Evolutionary conservation across 768 basidiomycete species (phyloP), one percentile per base, ranked within the genome.

Genomic region (Termitomyces sp.): DNA sequence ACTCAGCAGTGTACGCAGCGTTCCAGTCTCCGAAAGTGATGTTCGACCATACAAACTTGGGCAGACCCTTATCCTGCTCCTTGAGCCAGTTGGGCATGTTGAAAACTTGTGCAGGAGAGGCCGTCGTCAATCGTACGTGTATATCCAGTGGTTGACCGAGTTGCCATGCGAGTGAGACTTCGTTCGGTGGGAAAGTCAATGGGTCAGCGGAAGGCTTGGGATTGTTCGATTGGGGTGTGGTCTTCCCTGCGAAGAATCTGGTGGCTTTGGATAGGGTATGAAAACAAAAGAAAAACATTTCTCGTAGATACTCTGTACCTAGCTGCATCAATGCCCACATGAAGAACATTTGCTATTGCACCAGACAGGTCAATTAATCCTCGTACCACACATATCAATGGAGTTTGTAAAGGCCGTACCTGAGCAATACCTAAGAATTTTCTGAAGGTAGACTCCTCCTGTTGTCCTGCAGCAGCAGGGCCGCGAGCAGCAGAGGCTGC

Each of bases 1-100:
- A 77, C 47, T 84, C 72, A 55, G 79, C 75, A 6, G 73, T 72
- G 56, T 86, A 70, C 38, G 75, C 67, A 41, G 90, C 85, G 42
- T 77, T 79, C 79, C 82, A 93, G 63, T 90, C 81, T 38, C 91
- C 91, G 55, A 84, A 90, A 0, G 81, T 84, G 45, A 93, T 80
- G 62, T 90, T 84, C 32, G 82, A 71, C 91, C 91, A 93, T 19
- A 84, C 75, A 58, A 91, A 85, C 57, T 77, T 76, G 6, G 89
- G 89, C 37, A 92, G 70, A 24, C 65, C 69, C 54, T 74, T 77
- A 44, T 78, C 79, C 37, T 72, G 70, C 48, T 80, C 71, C 51
- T 75, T 73, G 42, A 74, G 69, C 68, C 75, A 79, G 35, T 70
- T 74, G 1, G 76, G 72, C 19, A 46, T 75, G 35, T 70, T 70